Conservation (phyloP, 495 filamentous ascomycete genomes). For the Aspergillus incahuasiensis region DNA sequence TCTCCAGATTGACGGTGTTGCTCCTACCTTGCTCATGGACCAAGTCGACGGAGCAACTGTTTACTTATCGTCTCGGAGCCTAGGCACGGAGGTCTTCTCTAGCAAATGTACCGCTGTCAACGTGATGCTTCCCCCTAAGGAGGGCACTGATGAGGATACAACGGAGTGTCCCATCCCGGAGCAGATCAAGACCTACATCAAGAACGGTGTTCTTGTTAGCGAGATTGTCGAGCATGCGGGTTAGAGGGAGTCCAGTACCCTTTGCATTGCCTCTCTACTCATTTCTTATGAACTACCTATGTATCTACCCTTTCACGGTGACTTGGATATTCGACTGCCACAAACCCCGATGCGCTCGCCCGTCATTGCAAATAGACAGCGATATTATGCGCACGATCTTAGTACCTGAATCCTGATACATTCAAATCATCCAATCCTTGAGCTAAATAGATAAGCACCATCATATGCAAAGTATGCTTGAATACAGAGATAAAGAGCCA, state of each 20-base stretch:
- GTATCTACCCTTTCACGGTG: neutral
- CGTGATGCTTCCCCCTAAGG: slow-evolving; percentile 65
- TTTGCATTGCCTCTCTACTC: neutral
- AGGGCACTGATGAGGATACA: slow-evolving; percentile 64
- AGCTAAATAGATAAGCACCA: neutral
- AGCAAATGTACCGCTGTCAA: slow-evolving; percentile 84
- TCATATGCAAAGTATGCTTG: neutral
- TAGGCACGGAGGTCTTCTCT: slow-evolving; percentile 74
- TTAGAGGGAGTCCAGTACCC: no score
- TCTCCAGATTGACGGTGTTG: slow-evolving; percentile 74
- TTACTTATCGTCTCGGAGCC: slow-evolving; percentile 75
- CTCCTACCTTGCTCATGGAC: slow-evolving; percentile 86
- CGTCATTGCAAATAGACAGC: neutral
- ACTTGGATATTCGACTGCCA: neutral
- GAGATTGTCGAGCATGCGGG: slow-evolving; percentile 91
- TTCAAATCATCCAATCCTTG: neutral
- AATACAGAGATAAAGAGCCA: neutral
- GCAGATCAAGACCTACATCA: slow-evolving; percentile 79
- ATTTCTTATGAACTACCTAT: neutral
- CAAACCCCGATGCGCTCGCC: no score
- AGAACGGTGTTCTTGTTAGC: slow-evolving; percentile 68
- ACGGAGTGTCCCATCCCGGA: slow-evolving; percentile 81
- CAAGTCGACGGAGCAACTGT: slow-evolving; percentile 87
- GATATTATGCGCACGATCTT: neutral
- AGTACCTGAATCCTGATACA: neutral